Evolutionary conservation across 2,329 filamentous ascomycete genomes (phyloP), one percentile per base, ranked within the genome.

Genomic region (Neoarthrinium moseri): DNA sequence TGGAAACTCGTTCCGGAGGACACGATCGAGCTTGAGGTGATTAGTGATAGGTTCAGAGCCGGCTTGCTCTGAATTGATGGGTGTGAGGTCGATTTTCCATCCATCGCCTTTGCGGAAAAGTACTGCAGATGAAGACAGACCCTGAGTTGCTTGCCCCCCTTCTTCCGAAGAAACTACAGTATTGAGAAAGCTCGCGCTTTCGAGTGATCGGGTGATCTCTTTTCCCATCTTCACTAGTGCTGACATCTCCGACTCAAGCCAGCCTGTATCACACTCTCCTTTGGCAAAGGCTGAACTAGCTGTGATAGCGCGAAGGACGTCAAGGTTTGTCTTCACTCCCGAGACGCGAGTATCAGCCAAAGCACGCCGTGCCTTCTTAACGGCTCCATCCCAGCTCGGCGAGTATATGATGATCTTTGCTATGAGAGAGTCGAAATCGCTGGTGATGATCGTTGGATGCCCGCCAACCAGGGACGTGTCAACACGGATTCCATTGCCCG

Each of bases 1-100:
- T 0, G 82, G 81, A 50, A 85, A 84, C 44, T 83, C 78, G 57
- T 84, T 84, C 21, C 73, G 73, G 1, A 80, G 66, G 11, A 86
- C 63, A 7, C 72, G 72, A 0, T 71, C 72, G 10, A 85, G 61
- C 45, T 72, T 68, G 5, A 85, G 60, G 51, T 84, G 80, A 45
- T 80, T 74, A 2, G 37, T 3, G 59, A 64, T 47, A 47, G 57
- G 51, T 59, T 53, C 42, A 33, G 51, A 46, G 45, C 51, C 34
- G 49, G 53, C 33, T 47, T 56, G 45, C 4, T 62, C 48, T 4
- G 49, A 45, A 7, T 47, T 32, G 32, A 59, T 51, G 7, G 73
- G 60, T 2, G 70, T 60, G 2, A 83, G 64, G 1, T 66, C 66
- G 23, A 83, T 64, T 1, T 74, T 71, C 79, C 80, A 83, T 2